A percentile compares a stretch with the other conserved stretches of the same genome.
Conservation (phyloP, 1,139 yeast species). For the Yamadazyma pseudoaaseri region DNA sequence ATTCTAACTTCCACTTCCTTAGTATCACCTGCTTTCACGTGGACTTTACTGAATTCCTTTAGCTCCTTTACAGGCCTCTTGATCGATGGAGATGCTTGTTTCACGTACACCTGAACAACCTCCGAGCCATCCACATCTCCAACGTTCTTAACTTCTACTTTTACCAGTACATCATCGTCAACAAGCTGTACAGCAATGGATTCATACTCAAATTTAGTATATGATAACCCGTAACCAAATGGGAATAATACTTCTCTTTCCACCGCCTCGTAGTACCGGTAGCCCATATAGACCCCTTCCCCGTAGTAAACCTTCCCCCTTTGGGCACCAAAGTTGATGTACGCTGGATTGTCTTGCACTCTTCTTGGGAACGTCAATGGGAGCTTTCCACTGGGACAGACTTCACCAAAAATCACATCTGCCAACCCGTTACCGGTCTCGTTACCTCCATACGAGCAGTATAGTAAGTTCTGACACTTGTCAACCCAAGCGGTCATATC, state of each 20-base stretch:
- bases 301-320: slow-evolving; percentile 57
- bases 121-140: slow-evolving; percentile 43
- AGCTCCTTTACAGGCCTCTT: slow-evolving; percentile 58
- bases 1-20: no score
- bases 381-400: slow-evolving; percentile 28
- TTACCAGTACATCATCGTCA: slow-evolving; percentile 13
- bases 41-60: slow-evolving; percentile 52
- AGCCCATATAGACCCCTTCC: slow-evolving; percentile 57
- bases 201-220: slow-evolving; percentile 40
- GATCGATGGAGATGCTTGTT: slow-evolving; percentile 34
- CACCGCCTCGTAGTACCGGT: no score
- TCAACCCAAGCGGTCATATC: slow-evolving; percentile 53
- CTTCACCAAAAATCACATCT: slow-evolving; percentile 24
- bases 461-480: no score
- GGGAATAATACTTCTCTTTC: no score
- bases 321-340: slow-evolving; percentile 29
- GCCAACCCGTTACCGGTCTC: slow-evolving; percentile 24
- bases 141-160: slow-evolving; percentile 38
- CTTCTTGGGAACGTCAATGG: slow-evolving; percentile 45
- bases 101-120: slow-evolving; percentile 46
- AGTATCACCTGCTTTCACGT: slow-evolving; percentile 35
- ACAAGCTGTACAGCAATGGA: slow-evolving; percentile 14
- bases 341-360: slow-evolving; percentile 44
- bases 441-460: slow-evolving; percentile 37
- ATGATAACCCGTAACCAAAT: no score